These are phyloP conservation scores for Penicillium concentricum DNA, from an alignment of 2,329 filamentous ascomycete genomes.

Conservation along the genomic window DNA sequence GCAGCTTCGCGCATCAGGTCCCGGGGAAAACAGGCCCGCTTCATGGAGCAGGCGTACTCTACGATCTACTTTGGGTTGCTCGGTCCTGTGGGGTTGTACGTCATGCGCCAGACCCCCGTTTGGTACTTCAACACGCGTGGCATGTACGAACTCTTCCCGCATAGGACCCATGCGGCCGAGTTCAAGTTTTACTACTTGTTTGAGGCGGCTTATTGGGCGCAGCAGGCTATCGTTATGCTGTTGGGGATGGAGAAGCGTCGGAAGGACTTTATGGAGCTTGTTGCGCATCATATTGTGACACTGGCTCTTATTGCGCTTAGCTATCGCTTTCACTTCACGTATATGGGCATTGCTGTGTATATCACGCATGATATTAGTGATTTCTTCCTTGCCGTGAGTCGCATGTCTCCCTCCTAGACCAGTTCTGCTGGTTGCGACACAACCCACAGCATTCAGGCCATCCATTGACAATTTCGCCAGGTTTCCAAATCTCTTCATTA, in stretches of 20 bases:
- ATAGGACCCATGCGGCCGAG: conserved; percentile 69
- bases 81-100: conserved; percentile 76
- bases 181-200: conserved; percentile 95
- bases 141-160: conserved; percentile 85
- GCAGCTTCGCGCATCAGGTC: conserved; percentile 67
- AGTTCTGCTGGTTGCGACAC: background rate
- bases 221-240: conserved; percentile 82
- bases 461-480: conserved; percentile 40
- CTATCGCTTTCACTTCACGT: conserved; percentile 93
- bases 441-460: background rate
- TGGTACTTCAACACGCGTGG: conserved; percentile 89
- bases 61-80: conserved; percentile 80
- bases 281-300: conserved; percentile 84
- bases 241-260: conserved; percentile 83
- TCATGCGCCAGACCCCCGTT: conserved; percentile 83
- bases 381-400: conserved; percentile 78
- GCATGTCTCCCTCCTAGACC: background rate
- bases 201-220: conserved; percentile 87
- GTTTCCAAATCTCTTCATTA: conserved; percentile 90
- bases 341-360: conserved; percentile 86
- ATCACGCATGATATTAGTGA: conserved; percentile 90
- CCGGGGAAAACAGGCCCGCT: conserved; percentile 75
- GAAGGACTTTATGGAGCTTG: conserved; percentile 89
- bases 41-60: conserved; percentile 93
- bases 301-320: conserved; percentile 75